phyloP scores from a whole-genome alignment of 2,329 filamentous ascomycete genomes.

The Colletotrichum orbiculare region DNA sequence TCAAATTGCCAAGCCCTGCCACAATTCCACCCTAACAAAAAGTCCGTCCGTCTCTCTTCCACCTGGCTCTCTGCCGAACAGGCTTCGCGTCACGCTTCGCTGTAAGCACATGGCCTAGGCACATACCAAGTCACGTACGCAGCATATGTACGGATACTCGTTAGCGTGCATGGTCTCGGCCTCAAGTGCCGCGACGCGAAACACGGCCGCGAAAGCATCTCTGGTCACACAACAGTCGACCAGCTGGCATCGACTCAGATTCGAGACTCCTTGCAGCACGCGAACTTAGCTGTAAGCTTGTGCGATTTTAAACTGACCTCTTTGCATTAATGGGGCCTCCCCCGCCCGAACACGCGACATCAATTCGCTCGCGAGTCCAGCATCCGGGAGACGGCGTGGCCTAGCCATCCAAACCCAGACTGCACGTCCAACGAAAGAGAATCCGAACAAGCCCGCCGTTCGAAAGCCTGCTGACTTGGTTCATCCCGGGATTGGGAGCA shows the following conservation, averaged over 20 bases:
- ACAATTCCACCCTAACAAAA: constrained; percentile 11
- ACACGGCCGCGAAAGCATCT: constrained; percentile 26
- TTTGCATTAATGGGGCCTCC: not conserved
- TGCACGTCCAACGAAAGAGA: constrained; percentile 1
- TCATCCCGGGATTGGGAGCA: not conserved
- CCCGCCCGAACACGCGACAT: constrained; percentile 12
- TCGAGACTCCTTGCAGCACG: constrained; percentile 13
- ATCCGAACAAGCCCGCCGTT: not conserved
- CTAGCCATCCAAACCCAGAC: constrained; percentile 6
- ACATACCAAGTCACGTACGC: not conserved
- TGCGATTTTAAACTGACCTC: not conserved
- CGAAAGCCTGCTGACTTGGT: not conserved
- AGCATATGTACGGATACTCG: not conserved
- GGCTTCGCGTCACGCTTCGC: constrained; percentile 16
- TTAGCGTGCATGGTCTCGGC: constrained; percentile 8
- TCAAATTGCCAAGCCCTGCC: constrained; percentile 15
- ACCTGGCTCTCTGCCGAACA: not conserved
- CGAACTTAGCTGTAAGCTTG: not conserved
- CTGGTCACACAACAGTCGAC: not conserved
- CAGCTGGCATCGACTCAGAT: not conserved
- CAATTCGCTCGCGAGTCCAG: constrained; percentile 18
- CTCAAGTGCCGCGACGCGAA: constrained; percentile 27
- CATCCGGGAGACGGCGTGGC: constrained; percentile 15
- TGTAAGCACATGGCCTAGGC: constrained; percentile 18
- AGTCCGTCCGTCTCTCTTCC: constrained; percentile 30